phyloP scores from a whole-genome alignment of 2,329 filamentous ascomycete species.

The Rhexocercosporidium sp. region DNA sequence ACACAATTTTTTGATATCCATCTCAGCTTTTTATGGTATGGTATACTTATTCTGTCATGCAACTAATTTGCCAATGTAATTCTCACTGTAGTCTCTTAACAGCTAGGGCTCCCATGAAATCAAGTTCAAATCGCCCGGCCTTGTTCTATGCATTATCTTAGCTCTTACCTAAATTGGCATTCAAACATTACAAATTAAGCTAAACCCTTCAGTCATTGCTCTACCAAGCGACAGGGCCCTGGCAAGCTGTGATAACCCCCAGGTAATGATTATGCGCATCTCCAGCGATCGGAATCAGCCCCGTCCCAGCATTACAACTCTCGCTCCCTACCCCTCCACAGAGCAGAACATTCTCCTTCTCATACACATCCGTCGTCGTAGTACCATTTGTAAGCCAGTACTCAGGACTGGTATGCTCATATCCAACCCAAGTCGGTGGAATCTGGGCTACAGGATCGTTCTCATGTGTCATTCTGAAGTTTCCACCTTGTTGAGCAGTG shows the following conservation, averaged over 20 bases:
- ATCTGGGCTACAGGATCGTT: constrained; percentile 72
- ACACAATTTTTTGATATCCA: no score
- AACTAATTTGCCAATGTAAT: no score
- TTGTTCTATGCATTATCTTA: no score
- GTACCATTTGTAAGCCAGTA: constrained; percentile 60
- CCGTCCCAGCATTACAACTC: constrained; percentile 57
- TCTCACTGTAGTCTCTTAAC: no score
- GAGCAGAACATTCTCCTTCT: constrained; percentile 48
- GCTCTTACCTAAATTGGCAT: no score
- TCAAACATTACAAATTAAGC: neutral
- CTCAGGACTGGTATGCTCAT: constrained; percentile 70
- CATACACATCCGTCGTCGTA: constrained; percentile 45
- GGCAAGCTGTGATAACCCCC: constrained; percentile 49
- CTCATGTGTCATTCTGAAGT: constrained; percentile 68
- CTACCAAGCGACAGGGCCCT: constrained; percentile 17
- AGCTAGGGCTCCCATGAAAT: no score
- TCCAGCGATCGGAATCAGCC: constrained; percentile 45
- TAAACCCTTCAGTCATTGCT: neutral
- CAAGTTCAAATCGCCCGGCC: no score
- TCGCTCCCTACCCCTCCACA: constrained; percentile 56
- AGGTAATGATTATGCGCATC: constrained; percentile 57
- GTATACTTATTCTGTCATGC: no score
- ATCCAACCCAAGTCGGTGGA: constrained; percentile 65
- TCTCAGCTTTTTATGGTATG: no score
- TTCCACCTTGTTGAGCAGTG: constrained; percentile 44